These are phyloP conservation scores for Clonostachys rosea DNA, from an alignment of 2,329 filamentous ascomycete genomes.

Conservation along the genomic window DNA sequence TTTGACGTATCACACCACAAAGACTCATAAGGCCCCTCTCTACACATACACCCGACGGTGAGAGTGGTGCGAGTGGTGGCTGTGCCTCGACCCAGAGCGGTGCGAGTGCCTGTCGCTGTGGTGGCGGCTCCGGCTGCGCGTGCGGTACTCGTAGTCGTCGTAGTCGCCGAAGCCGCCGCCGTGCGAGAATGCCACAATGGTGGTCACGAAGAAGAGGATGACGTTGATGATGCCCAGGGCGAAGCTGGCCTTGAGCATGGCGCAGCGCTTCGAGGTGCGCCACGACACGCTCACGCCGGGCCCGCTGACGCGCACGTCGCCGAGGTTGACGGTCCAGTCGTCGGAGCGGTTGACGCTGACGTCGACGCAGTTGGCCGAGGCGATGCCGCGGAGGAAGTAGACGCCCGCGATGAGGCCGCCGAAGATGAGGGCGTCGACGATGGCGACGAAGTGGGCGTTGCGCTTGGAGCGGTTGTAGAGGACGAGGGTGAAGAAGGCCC, in stretches of 20 bases:
- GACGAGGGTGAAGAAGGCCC: conserved; percentile 62
- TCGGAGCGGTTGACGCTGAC: conserved; percentile 47
- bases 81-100: conserved; percentile 23
- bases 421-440: conserved; percentile 58
- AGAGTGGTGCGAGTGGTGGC: conserved; percentile 39
- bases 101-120: conserved; percentile 33
- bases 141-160: conserved; percentile 6
- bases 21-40: conserved; percentile 1
- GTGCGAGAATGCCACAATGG: conserved; percentile 61
- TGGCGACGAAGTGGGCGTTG: conserved; percentile 56
- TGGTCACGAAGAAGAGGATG: conserved; percentile 75
- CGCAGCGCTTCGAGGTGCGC: conserved; percentile 69
- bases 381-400: conserved; percentile 54
- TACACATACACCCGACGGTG: conserved; percentile 48
- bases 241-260: conserved; percentile 88
- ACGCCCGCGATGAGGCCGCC: conserved; percentile 61
- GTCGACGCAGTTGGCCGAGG: conserved; percentile 61
- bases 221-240: conserved; percentile 87
- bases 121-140: conserved; percentile 25
- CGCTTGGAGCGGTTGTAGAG: conserved; percentile 57
- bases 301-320: conserved; percentile 51
- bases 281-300: conserved; percentile 40
- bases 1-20: not conserved
- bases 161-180: conserved; percentile 37
- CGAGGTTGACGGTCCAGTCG: conserved; percentile 53